Percentiles rank a stretch among this genome's conserved stretches.
Evolutionary conservation across 441 rosid genomes (phyloP).

Genomic region (Dalechampia spathulata): DNA sequence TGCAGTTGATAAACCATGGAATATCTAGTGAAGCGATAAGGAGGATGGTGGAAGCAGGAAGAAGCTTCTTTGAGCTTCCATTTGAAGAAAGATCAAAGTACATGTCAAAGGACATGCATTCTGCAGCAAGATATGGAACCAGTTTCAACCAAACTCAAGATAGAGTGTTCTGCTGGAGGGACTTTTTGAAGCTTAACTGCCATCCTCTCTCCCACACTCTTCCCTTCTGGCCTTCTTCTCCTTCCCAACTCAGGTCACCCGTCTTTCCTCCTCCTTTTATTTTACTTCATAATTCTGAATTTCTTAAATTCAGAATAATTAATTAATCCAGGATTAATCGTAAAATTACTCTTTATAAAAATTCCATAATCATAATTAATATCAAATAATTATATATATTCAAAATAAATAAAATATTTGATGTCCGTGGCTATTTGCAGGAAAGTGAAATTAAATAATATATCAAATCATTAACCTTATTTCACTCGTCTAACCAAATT

Average conservation of each 20-base stretch:
- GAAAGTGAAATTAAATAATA: too few relatives aligned
- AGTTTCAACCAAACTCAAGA: constrained; percentile 80
- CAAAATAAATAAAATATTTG: too few relatives aligned
- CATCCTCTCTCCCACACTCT: constrained; percentile 47
- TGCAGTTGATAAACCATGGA: constrained; percentile 64
- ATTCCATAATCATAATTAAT: too few relatives aligned
- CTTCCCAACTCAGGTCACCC: constrained; percentile 45
- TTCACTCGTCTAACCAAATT: too few relatives aligned
- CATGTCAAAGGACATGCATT: constrained; percentile 54
- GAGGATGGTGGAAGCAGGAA: constrained; percentile 43
- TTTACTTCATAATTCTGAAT: too few relatives aligned
- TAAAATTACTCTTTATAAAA: too few relatives aligned
- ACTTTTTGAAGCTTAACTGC: constrained; percentile 64
- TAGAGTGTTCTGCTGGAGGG: constrained; percentile 78
- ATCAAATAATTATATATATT: too few relatives aligned
- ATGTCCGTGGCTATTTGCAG: too few relatives aligned
- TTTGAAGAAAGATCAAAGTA: constrained; percentile 62
- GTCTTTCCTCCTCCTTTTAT: neutral
- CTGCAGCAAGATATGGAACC: constrained; percentile 69
- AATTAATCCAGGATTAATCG: too few relatives aligned
- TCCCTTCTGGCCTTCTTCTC: constrained; percentile 73
- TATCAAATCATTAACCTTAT: too few relatives aligned
- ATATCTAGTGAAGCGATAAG: constrained; percentile 31
- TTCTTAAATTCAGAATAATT: too few relatives aligned
- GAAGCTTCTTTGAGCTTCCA: constrained; percentile 54